These are phyloP conservation scores for Fagopyrum homotropicum DNA, from an alignment of 148 eudicot genomes.

Conservation along the genomic window DNA sequence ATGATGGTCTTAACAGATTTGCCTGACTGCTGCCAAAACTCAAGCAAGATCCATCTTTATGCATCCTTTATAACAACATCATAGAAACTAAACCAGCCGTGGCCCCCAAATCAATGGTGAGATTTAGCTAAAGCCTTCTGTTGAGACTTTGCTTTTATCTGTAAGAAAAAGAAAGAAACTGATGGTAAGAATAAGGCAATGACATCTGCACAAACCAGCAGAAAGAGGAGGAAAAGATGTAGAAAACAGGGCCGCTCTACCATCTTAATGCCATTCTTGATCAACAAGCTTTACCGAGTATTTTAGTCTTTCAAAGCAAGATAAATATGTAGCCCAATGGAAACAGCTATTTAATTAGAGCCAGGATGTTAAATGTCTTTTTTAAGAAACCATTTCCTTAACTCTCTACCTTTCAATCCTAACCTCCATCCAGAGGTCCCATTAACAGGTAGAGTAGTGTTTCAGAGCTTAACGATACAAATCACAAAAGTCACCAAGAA, in stretches of 20 bases:
- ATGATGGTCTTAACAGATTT: constrained; percentile 19
- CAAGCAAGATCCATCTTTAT: constrained; percentile 18
- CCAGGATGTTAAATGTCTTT: too few species aligned
- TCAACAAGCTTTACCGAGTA: too few species aligned
- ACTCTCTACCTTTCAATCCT: too few species aligned
- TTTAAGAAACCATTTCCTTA: too few species aligned
- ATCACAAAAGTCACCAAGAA: background rate
- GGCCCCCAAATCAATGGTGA: constrained; percentile 37
- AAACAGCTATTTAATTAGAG: too few species aligned
- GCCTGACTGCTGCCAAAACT: constrained; percentile 16
- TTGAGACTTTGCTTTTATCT: constrained; percentile 74
- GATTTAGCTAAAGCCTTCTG: constrained; percentile 60
- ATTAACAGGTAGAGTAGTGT: too few species aligned
- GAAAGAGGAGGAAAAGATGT: background rate
- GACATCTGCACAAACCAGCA: background rate
- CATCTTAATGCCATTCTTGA: background rate
- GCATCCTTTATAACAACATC: constrained; percentile 16
- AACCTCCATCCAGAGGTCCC: too few species aligned
- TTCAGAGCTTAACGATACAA: too few species aligned
- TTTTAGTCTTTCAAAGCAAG: too few species aligned
- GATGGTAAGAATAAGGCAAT: background rate
- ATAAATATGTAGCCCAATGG: too few species aligned
- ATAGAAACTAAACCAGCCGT: constrained; percentile 1
- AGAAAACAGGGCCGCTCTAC: background rate
- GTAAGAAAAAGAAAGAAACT: constrained; percentile 11